phyloP scores from a whole-genome alignment of 1,284 basidiomycete species.

The Cryptococcus sp. region DNA sequence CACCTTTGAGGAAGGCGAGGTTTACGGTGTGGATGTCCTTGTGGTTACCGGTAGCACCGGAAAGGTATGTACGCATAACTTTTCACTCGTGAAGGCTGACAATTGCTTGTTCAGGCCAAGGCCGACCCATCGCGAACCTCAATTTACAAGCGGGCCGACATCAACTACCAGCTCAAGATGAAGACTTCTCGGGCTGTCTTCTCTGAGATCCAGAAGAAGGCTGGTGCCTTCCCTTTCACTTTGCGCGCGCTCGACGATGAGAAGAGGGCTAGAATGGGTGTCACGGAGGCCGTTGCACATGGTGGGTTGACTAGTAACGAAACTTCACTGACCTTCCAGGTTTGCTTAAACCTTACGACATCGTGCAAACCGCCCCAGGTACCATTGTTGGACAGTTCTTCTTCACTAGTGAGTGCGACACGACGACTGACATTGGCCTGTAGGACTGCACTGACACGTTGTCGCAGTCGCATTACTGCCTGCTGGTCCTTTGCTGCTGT shows the following conservation, averaged over 20 bases:
- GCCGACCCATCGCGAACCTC: conserved; percentile 85
- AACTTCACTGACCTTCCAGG: conserved; percentile 19
- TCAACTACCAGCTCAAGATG: conserved; percentile 97
- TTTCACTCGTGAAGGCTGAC: conserved; percentile 1
- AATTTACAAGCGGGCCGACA: conserved; percentile 85
- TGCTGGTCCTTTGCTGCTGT: conserved; percentile 79
- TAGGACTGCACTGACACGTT: neutral
- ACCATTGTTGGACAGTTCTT: conserved; percentile 90
- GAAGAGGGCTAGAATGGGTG: conserved; percentile 89
- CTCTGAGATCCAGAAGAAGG: conserved; percentile 95
- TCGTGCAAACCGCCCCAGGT: conserved; percentile 69
- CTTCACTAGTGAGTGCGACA: conserved; percentile 65
- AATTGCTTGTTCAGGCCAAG: conserved; percentile 64
- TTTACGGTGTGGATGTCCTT: conserved; percentile 93
- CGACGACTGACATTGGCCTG: no score
- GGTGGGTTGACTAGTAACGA: conserved; percentile 46
- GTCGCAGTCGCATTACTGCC: conserved; percentile 80
- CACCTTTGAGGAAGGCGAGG: conserved; percentile 89
- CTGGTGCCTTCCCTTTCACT: conserved; percentile 97
- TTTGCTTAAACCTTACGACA: conserved; percentile 52
- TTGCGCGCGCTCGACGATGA: conserved; percentile 92
- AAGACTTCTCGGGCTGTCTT: conserved; percentile 94
- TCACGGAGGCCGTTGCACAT: conserved; percentile 94
- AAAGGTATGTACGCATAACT: conserved; percentile 61
- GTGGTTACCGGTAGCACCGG: conserved; percentile 85